Base-by-base conservation (phyloP, 2,329 filamentous ascomycete genomes). In the Penicillium vulpinum region DNA sequence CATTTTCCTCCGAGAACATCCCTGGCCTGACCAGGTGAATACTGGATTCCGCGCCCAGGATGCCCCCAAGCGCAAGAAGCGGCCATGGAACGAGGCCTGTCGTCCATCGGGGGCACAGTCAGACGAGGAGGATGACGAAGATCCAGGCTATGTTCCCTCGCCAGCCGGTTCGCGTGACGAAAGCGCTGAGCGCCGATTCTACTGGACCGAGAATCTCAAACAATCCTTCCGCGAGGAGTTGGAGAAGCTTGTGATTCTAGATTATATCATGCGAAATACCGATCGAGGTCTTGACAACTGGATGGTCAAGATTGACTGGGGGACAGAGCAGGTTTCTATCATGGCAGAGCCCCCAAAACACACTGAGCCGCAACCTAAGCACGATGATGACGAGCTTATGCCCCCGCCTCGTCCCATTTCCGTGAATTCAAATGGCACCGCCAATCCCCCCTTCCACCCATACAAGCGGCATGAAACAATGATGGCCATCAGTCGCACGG, bases 191-290 rank as follows among this genome's bases (percentile, higher is more conserved):
- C 75, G 75, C 45, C 77, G 80, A 38, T 95, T 94, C 63, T 84
- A 88, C 57, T 99, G 94, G 94, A 96, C 91, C 0, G 90, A 95
- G 50, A 78, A 82, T 6, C 76, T 99, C 44, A 95, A 97, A 71
- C 91, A 96, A 73, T 89, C 91, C 0, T 96, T 99, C 72, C 83
- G 94, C 36, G 94, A 99, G 74, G 90, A 97, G 76, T 82, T 99
- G 46, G 94, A 99, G 77, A 97, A 97, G 75, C 81, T 99, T 8
- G 95, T 99, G 22, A 96, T 99, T 68, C 76, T 99, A 63, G 94
- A 99, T 76, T 99, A 99, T 73, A 96, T 99, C 62, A 99, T 99
- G 94, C 86, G 94, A 56, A 99, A 99, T 71, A 99, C 94, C 2
- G 94, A 99, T 73, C 85, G 94, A 76, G 94, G 94, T 2, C 80